A percentile compares a stretch with the other conserved stretches of the same genome.
Conservation (phyloP, 2,329 filamentous ascomycete genomes). For the Aureobasidium vineae region DNA sequence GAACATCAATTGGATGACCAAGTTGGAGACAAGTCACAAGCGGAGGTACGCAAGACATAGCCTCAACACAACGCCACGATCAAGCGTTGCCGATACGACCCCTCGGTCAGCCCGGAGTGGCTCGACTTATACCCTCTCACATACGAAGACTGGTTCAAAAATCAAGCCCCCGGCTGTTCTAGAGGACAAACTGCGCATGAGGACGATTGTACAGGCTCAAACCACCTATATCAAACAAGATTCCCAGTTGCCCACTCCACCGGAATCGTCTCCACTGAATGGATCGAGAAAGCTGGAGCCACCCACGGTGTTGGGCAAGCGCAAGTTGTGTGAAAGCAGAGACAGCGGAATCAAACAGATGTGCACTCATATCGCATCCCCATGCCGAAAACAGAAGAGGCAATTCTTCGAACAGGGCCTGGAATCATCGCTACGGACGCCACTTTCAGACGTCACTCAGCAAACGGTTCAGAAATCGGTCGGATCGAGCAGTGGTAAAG, state of each 20-base stretch:
- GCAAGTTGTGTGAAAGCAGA: neutral
- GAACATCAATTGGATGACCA: conserved; percentile 59
- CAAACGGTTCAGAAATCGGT: neutral
- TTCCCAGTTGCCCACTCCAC: conserved; percentile 11
- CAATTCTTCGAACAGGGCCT: neutral
- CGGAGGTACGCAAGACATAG: conserved; percentile 36
- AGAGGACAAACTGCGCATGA: neutral
- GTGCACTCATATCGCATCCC: too few species aligned
- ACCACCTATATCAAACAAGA: neutral
- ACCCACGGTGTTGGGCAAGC: neutral
- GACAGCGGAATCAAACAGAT: neutral
- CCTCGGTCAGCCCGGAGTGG: conserved; percentile 11
- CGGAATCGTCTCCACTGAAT: conserved; percentile 5
- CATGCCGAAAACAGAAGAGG: neutral
- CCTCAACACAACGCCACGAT: conserved; percentile 30
- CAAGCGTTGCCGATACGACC: conserved; percentile 12
- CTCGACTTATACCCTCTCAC: neutral
- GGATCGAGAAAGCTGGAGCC: too few species aligned
- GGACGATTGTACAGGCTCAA: neutral
- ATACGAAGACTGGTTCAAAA: neutral
- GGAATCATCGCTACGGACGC: neutral
- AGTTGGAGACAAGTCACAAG: conserved; percentile 50
- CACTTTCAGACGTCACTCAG: conserved; percentile 16
- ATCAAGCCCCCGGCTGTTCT: neutral
- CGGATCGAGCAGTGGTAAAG: neutral